phyloP scores from a whole-genome alignment of 2,329 filamentous ascomycete species.

The Aureobasidium sp. region DNA sequence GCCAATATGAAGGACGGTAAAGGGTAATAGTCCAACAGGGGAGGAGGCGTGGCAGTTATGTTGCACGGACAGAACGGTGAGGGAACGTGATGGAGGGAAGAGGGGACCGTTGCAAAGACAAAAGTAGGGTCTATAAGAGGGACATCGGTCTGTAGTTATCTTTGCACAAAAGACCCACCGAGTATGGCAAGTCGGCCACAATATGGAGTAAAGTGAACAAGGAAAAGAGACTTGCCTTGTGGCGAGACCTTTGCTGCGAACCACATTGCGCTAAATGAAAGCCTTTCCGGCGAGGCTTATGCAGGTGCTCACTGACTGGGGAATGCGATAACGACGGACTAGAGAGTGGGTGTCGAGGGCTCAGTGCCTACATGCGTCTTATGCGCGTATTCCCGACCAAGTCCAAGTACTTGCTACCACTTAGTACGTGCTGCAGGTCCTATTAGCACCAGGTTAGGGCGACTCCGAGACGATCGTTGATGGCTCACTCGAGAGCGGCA shows the following conservation, averaged over 20 bases:
- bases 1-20: not conserved
- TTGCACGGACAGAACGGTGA: constrained; percentile 7
- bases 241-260: constrained; percentile 12
- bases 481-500: not conserved
- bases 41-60: not conserved
- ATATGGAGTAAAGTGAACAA: not conserved
- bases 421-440: constrained; percentile 9
- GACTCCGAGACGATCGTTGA: constrained; percentile 7
- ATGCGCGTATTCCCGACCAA: constrained; percentile 7
- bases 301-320: constrained; percentile 11
- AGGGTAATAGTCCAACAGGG: not conserved
- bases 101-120: constrained; percentile 1
- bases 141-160: constrained; percentile 5
- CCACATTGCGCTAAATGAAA: constrained; percentile 3
- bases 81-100: constrained; percentile 2
- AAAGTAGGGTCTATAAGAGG: constrained; percentile 8
- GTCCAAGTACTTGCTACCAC: constrained; percentile 3
- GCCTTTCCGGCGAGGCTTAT: constrained; percentile 1
- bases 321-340: constrained; percentile 1
- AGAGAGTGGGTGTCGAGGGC: constrained; percentile 1
- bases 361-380: constrained; percentile 1
- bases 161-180: constrained; percentile 6
- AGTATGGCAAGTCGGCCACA: constrained; percentile 2
- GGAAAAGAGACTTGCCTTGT: constrained; percentile 10
- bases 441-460: constrained; percentile 6